Percentiles rank a stretch among this genome's conserved stretches.
Conservation (phyloP, 345 rosid species). For the Arabis hirsuta region DNA sequence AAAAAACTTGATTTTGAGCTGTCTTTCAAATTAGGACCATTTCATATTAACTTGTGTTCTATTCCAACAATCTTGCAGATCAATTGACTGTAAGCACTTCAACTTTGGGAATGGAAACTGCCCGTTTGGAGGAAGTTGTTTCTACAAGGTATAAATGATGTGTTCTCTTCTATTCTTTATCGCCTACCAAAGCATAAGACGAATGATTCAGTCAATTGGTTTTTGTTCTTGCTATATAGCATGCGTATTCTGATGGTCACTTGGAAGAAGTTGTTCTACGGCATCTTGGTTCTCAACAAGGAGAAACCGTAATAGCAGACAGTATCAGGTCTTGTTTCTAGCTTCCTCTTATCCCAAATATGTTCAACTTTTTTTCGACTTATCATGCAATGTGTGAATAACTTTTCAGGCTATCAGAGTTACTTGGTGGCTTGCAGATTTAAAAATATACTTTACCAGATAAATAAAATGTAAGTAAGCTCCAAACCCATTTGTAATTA, state of each 20-base stretch:
- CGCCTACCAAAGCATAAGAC: neutral
- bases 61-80: conserved; percentile 34
- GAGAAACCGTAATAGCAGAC: conserved; percentile 62
- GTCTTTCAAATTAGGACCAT: neutral
- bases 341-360: too few relatives aligned
- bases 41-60: conserved; percentile 11
- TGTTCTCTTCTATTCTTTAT: neutral
- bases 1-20: neutral
- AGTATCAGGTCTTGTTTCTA: conserved; percentile 44
- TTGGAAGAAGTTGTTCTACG: conserved; percentile 76
- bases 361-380: neutral
- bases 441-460: conserved; percentile 3
- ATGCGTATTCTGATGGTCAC: conserved; percentile 74
- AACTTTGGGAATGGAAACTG: conserved; percentile 86
- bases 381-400: conserved; percentile 26
- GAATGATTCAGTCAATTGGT: conserved; percentile 1
- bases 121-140: conserved; percentile 90
- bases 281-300: conserved; percentile 76
- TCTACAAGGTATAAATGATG: conserved; percentile 65
- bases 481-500: conserved; percentile 9
- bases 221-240: conserved; percentile 51
- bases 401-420: conserved; percentile 69
- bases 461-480: conserved; percentile 32
- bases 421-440: conserved; percentile 59
- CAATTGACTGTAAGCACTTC: conserved; percentile 84